phyloP scores from a whole-genome alignment of 352 stramenopile genomes.

The Globisporangium spiculum region DNA sequence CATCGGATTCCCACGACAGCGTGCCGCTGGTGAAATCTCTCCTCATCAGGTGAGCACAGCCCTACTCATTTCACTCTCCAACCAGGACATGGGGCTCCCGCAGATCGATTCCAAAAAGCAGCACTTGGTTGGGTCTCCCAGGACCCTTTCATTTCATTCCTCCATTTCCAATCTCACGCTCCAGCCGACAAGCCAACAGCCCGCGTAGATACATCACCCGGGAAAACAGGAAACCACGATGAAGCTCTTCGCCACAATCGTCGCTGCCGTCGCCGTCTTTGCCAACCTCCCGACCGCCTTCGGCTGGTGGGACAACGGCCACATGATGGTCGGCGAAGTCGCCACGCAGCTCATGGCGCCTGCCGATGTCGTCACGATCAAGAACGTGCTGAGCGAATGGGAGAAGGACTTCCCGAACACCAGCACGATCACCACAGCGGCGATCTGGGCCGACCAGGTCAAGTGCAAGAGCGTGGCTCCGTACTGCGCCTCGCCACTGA shows the following conservation, averaged over 20 bases:
- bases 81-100: not conserved
- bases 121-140: not conserved
- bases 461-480: constrained; percentile 46
- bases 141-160: not conserved
- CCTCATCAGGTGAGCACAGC: not conserved
- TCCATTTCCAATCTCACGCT: constrained; percentile 11
- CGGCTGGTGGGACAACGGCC: constrained; percentile 67
- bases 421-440: constrained; percentile 35
- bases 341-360: constrained; percentile 46
- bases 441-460: constrained; percentile 57
- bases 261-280: constrained; percentile 8
- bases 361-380: constrained; percentile 47
- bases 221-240: constrained; percentile 15
- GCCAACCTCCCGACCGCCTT: constrained; percentile 22
- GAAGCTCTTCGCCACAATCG: constrained; percentile 29
- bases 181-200: constrained; percentile 2
- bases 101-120: not conserved
- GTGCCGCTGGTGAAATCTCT: not conserved
- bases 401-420: constrained; percentile 63
- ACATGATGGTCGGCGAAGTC: constrained; percentile 59
- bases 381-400: constrained; percentile 43
- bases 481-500: constrained; percentile 31
- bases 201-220: not conserved
- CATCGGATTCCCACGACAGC: not conserved
- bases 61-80: not conserved